These are phyloP conservation scores for Halophytophthora polymorphica DNA, from an alignment of 352 stramenopile species.

Conservation along the genomic window DNA sequence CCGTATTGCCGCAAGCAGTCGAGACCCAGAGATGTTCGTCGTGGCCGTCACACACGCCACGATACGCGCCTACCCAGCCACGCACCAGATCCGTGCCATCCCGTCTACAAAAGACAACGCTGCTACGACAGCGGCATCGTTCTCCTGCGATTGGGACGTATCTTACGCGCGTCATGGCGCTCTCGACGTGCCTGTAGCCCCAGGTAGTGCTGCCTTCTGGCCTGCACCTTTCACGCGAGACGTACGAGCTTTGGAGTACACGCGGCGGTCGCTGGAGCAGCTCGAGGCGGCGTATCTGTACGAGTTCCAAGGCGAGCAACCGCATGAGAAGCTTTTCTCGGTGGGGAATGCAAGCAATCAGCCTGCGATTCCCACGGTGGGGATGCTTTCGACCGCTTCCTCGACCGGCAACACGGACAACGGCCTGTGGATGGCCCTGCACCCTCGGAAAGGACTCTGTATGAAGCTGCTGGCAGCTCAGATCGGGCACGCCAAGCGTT, in stretches of 20 bases:
- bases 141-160: slow-evolving; percentile 23
- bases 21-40: slow-evolving; percentile 51
- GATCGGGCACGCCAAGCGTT: slow-evolving; percentile 33
- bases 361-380: background rate
- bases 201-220: slow-evolving; percentile 48
- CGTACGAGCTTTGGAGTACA: slow-evolving; percentile 41
- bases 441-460: slow-evolving; percentile 50
- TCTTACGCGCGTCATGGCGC: slow-evolving; percentile 43
- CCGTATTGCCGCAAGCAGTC: slow-evolving; percentile 38
- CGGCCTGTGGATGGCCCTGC: slow-evolving; percentile 47
- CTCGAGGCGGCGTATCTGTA: slow-evolving; percentile 50
- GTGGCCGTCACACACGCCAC: slow-evolving; percentile 33
- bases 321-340: slow-evolving; percentile 35
- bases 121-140: slow-evolving; percentile 2
- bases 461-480: slow-evolving; percentile 68
- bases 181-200: slow-evolving; percentile 10
- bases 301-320: slow-evolving; percentile 50
- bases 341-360: slow-evolving; percentile 21
- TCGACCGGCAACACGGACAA: background rate
- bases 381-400: background rate
- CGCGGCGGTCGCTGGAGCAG: slow-evolving; percentile 27
- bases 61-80: slow-evolving; percentile 23
- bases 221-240: slow-evolving; percentile 31
- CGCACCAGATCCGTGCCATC: slow-evolving; percentile 25
- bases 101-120: slow-evolving; percentile 8